Conservation (phyloP, 2,329 filamentous ascomycete genomes). For the Furcasterigmium furcatum region DNA sequence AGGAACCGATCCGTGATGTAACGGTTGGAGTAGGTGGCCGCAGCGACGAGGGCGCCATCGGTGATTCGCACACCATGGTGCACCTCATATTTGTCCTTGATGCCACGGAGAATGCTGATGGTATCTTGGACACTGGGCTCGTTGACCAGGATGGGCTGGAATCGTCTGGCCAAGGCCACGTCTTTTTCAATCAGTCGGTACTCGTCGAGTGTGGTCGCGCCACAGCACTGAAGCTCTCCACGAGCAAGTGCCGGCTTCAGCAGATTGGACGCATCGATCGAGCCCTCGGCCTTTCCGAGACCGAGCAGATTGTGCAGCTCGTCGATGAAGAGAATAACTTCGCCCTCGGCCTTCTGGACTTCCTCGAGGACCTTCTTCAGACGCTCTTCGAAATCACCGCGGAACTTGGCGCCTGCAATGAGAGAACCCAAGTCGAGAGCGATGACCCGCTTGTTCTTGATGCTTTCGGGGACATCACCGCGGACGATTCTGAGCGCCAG, state of each 20-base stretch:
- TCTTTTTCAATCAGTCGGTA: slow-evolving; percentile 96
- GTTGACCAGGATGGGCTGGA: slow-evolving; percentile 91
- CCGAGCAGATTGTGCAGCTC: slow-evolving; percentile 90
- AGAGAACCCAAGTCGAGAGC: slow-evolving; percentile 85
- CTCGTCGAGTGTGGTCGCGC: slow-evolving; percentile 88
- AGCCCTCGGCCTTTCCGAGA: slow-evolving; percentile 91
- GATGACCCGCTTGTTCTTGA: slow-evolving; percentile 91
- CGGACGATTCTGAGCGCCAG: slow-evolving; percentile 85
- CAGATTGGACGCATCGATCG: slow-evolving; percentile 92
- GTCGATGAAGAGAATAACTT: slow-evolving; percentile 92
- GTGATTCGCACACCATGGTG: slow-evolving; percentile 96
- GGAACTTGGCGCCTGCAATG: slow-evolving; percentile 92
- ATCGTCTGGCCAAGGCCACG: slow-evolving; percentile 84
- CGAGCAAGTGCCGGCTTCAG: slow-evolving; percentile 91
- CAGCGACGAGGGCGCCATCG: slow-evolving; percentile 86
- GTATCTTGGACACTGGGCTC: slow-evolving; percentile 91
- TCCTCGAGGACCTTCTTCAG: slow-evolving; percentile 89
- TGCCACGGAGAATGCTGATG: slow-evolving; percentile 90
- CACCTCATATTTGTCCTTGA: slow-evolving; percentile 97
- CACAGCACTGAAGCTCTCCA: slow-evolving; percentile 91
- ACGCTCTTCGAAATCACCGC: slow-evolving; percentile 94
- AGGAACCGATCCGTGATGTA: slow-evolving; percentile 96
- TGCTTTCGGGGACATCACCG: slow-evolving; percentile 91
- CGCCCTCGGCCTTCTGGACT: slow-evolving; percentile 82
- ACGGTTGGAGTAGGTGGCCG: slow-evolving; percentile 87